phyloP scores from a whole-genome alignment of 768 basidiomycete species.

The Wakefieldia striispora region DNA sequence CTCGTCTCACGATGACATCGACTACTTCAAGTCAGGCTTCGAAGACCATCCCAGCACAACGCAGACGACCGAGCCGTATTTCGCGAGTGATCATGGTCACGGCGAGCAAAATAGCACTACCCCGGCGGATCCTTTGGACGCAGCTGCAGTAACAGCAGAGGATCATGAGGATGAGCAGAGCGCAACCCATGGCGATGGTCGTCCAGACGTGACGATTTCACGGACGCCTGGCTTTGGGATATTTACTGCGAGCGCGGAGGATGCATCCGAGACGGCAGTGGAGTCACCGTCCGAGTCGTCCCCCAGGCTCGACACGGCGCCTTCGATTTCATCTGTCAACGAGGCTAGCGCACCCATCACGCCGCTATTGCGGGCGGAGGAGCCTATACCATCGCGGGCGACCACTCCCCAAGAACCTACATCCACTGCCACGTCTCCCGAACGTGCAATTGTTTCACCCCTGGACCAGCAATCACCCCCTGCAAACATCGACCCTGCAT shows the following conservation, averaged over 20 bases:
- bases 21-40: constrained; percentile 29
- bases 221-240: constrained; percentile 53
- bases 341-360: constrained; percentile 11
- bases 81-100: constrained; percentile 32
- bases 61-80: constrained; percentile 35
- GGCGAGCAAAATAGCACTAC: constrained; percentile 18
- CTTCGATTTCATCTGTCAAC: constrained; percentile 36
- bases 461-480: constrained; percentile 25
- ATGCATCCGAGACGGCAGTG: constrained; percentile 10
- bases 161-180: constrained; percentile 31
- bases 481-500: constrained; percentile 28
- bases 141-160: constrained; percentile 32
- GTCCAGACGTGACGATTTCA: constrained; percentile 11
- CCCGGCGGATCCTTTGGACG: constrained; percentile 42
- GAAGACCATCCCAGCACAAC: constrained; percentile 24
- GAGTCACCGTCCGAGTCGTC: constrained; percentile 14
- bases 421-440: constrained; percentile 21
- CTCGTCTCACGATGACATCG: constrained; percentile 21
- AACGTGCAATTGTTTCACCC: constrained; percentile 30
- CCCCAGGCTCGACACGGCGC: constrained; percentile 24
- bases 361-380: constrained; percentile 17
- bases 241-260: constrained; percentile 21
- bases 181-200: constrained; percentile 10
- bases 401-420: constrained; percentile 11
- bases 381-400: constrained; percentile 5